A percentile compares a stretch with the other conserved stretches of the same genome.
Evolutionary conservation across 225 moss, liverwort and hornwort species (phyloP).

Genomic region (Polytrichum commune): DNA sequence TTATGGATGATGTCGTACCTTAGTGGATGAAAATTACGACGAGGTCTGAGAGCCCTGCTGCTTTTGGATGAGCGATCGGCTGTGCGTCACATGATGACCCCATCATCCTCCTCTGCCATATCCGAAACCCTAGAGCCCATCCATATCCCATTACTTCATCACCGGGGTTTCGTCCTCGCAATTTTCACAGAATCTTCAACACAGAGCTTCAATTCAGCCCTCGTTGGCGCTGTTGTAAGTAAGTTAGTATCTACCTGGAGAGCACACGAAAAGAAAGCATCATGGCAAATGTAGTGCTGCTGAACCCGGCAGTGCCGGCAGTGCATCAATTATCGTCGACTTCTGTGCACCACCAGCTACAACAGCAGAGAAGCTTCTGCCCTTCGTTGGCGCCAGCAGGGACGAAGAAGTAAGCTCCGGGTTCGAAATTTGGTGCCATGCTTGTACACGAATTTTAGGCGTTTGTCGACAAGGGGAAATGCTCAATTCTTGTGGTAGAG

Average conservation of each 20-base stretch:
- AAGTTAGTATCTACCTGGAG: background rate
- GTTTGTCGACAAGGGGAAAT: too few relatives aligned
- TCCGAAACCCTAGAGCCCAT: constrained; percentile 12
- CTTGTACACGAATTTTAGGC: too few relatives aligned
- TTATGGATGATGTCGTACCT: too few relatives aligned
- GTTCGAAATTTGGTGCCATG: background rate
- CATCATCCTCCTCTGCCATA: background rate
- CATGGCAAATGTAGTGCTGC: constrained; percentile 41
- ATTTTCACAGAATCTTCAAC: background rate
- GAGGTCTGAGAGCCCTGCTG: too few relatives aligned
- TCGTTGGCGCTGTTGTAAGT: too few relatives aligned
- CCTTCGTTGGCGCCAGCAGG: constrained; percentile 12
- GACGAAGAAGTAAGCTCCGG: background rate
- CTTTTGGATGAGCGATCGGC: too few relatives aligned
- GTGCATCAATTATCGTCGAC: constrained; percentile 1
- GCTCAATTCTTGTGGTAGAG: background rate
- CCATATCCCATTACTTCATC: background rate
- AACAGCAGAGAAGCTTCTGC: constrained; percentile 20
- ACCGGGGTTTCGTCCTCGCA: background rate
- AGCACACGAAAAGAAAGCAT: background rate
- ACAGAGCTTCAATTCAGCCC: background rate
- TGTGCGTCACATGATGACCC: too few relatives aligned
- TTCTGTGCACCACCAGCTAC: constrained; percentile 24
- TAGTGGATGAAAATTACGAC: too few relatives aligned
- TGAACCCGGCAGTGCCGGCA: constrained; percentile 17